These are phyloP conservation scores for Vicia sativa DNA, from an alignment of 306 rosid species.

Conservation along the genomic window DNA sequence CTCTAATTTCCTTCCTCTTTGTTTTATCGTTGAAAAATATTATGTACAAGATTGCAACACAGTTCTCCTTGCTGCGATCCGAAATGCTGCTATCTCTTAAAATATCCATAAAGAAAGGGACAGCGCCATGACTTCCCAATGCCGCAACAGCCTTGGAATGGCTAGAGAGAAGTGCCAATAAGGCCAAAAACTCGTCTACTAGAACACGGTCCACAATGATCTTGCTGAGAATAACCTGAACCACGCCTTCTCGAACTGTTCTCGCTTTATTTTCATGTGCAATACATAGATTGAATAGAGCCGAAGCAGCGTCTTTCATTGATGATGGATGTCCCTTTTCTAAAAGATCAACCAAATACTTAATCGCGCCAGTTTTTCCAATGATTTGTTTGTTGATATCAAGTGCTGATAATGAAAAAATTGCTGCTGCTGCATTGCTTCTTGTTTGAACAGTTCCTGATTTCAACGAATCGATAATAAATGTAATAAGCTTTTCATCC, in stretches of 20 bases:
- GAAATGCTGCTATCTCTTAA: conserved; percentile 52
- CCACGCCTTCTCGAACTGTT: conserved; percentile 61
- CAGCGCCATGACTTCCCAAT: conserved; percentile 55
- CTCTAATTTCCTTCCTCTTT: conserved; percentile 59
- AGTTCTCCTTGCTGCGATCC: conserved; percentile 67
- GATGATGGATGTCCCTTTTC: conserved; percentile 60
- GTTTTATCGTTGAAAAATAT: conserved; percentile 52
- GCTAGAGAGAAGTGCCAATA: conserved; percentile 65
- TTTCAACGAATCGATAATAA: conserved; percentile 60
- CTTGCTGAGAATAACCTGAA: conserved; percentile 57
- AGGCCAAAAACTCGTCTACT: conserved; percentile 64
- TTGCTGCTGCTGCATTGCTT: conserved; percentile 85
- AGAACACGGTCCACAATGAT: conserved; percentile 49
- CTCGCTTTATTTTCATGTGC: conserved; percentile 56
- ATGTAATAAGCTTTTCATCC: conserved; percentile 49
- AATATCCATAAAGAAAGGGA: conserved; percentile 53
- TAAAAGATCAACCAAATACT: conserved; percentile 63
- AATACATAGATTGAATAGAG: conserved; percentile 65
- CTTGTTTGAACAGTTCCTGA: conserved; percentile 65
- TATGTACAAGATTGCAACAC: conserved; percentile 57
- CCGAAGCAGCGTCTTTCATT: conserved; percentile 69
- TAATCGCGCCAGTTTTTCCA: conserved; percentile 64
- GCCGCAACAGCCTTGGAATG: conserved; percentile 62
- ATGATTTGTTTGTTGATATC: conserved; percentile 62
- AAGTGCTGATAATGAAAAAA: conserved; percentile 63